Evolutionary conservation across 2,329 filamentous ascomycete genomes (phyloP), one percentile per base, ranked within the genome.

Genomic region (Bipolaris victoriae): DNA sequence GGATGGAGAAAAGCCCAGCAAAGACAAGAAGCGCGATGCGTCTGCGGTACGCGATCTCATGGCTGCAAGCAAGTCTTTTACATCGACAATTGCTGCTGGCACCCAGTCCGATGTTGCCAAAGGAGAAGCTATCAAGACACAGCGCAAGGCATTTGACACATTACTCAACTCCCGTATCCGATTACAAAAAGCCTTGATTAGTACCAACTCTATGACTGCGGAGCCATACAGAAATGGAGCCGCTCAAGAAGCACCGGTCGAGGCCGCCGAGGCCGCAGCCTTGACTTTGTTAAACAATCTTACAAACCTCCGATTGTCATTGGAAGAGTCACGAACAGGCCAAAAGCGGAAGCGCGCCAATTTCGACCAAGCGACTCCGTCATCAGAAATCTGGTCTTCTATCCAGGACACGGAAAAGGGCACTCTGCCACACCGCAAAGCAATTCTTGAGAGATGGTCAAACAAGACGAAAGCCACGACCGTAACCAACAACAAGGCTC

Each of bases 111-210:
- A 98, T 72, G 87, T 90, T 4, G 86, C 88, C 40, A 98, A 98
- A 77, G 95, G 95, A 11, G 79, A 85, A 52, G 94, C 94, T 0
- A 91, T 99, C 36, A 94, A 92, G 68, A 82, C 88, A 55, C 95
- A 99, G 78, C 87, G 92, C 49, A 89, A 88, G 60, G 87, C 89
- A 0, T 99, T 97, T 70, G 94, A 98, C 66, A 86, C 90, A 0
- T 85, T 98, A 0, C 84, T 99, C 31, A 96, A 97, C 77, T 85
- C 92, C 13, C 88, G 95, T 18, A 97, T 99, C 71, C 90, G 94
- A 59, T 80, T 99, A 16, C 96, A 99, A 76, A 98, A 97, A 76
- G 92, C 91, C 1, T 79, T 99, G 13, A 85, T 95, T 15, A 88
- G 90, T 0, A 86, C 89, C 24, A 97, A 97, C 75, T 89, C 92